These are phyloP conservation scores for Trichomonas tenax DNA, from an alignment of 208 protist species.

Conservation along the genomic window DNA sequence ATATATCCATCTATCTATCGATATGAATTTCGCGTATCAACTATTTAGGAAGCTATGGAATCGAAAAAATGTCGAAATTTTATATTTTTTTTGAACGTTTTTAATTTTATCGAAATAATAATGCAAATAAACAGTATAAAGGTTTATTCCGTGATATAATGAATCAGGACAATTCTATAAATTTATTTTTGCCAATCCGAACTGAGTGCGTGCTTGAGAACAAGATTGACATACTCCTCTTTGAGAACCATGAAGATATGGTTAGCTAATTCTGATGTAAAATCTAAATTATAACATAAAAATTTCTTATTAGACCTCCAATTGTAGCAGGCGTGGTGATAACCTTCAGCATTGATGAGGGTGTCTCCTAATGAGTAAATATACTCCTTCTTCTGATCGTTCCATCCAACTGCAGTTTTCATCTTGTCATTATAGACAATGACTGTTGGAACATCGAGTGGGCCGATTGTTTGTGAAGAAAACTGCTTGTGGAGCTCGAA, in stretches of 20 bases:
- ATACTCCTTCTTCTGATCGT: background rate
- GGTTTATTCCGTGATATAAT: no score
- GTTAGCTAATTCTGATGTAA: background rate
- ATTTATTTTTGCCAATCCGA: background rate
- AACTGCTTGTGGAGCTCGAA: background rate
- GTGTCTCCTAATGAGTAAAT: background rate
- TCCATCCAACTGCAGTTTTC: background rate
- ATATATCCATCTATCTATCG: no score
- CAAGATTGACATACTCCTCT: background rate
- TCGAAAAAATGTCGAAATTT: no score
- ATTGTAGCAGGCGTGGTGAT: background rate
- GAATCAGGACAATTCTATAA: background rate
- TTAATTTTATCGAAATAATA: no score
- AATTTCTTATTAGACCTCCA: background rate
- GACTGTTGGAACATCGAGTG: background rate
- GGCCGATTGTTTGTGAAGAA: background rate
- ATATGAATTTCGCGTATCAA: no score
- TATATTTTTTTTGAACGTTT: no score
- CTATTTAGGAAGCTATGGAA: no score
- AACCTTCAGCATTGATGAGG: background rate
- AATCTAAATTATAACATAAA: background rate
- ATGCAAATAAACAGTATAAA: no score
- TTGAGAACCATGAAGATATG: background rate
- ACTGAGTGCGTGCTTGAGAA: background rate
- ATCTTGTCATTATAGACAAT: background rate